Evolutionary conservation across 495 filamentous ascomycete species (phyloP).

Genomic region (Neurospora sp.): DNA sequence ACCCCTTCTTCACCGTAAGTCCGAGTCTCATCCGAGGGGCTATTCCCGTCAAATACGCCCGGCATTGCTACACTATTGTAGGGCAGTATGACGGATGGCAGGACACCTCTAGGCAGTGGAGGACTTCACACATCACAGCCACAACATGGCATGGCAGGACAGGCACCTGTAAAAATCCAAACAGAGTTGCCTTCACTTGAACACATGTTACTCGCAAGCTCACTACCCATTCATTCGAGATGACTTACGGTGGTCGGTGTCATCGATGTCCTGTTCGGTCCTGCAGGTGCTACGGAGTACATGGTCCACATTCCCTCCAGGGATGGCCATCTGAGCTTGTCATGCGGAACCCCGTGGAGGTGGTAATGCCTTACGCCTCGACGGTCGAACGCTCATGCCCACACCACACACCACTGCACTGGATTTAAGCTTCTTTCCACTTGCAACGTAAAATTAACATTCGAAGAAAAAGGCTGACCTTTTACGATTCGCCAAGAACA

Average conservation of each 20-base stretch:
- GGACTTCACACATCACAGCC: background rate
- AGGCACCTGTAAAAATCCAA: background rate
- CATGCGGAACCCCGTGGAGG: slow-evolving; percentile 1
- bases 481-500: slow-evolving; percentile 8
- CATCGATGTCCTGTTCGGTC: background rate
- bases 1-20: background rate
- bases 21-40: background rate
- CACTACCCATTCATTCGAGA: background rate
- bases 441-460: background rate
- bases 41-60: background rate
- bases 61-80: background rate
- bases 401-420: background rate
- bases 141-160: background rate
- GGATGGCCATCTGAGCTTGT: slow-evolving; percentile 2
- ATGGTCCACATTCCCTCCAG: background rate
- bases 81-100: background rate
- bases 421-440: slow-evolving; percentile 12
- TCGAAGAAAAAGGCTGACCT: slow-evolving; percentile 4
- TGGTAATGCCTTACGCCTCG: background rate
- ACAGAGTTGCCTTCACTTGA: background rate
- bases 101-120: background rate
- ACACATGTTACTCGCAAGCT: background rate
- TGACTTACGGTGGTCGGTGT: background rate
- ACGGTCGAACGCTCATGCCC: background rate
- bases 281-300: background rate